Base-by-base conservation (phyloP, 2,329 filamentous ascomycete species). In the Pseudopyricularia javanii region DNA sequence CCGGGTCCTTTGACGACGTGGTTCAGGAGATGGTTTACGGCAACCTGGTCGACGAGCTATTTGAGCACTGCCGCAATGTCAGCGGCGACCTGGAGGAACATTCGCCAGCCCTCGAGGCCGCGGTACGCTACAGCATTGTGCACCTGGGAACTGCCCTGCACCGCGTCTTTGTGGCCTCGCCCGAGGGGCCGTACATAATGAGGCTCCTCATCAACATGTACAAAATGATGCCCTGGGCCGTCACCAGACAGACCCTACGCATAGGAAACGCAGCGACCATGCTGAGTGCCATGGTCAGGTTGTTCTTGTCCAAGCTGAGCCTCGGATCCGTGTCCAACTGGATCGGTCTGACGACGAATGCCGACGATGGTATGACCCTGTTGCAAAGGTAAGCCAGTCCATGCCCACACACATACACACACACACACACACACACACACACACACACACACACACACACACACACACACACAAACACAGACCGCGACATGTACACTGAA, bases 191-290 rank as follows among this genome's bases (percentile, higher is more conserved):
- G 40, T 87, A 86, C 56, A 69, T 91, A 26, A 70, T 89, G 20
- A 84, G 83, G 54, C 75, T 91, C 37, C 68, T 88, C 30, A 82
- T 85, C 54, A 87, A 80, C 57, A 74, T 84, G 11, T 83, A 91
- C 64, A 79, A 76, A 53, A 71, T 91, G 53, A 68, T 89, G 0
- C 87, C 87, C 0, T 91, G 90, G 63, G 74, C 77, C 43, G 71
- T 88, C 57, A 74, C 91, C 50, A 77, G 82, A 55, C 85, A 91
- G 64, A 88, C 86, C 0, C 69, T 93, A 4, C 79, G 81, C 40
- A 75, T 91, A 14, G 85, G 87, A 6, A 93, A 91, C 62, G 86
- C 86, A 0, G 86, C 86, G 1, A 86, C 82, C 20, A 91, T 93
- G 87, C 83, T 91, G 53, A 86, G 78, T 60, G 86, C 76, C 54